Conservation (phyloP, 352 stramenopile species). For the Phytophthora sp. region DNA sequence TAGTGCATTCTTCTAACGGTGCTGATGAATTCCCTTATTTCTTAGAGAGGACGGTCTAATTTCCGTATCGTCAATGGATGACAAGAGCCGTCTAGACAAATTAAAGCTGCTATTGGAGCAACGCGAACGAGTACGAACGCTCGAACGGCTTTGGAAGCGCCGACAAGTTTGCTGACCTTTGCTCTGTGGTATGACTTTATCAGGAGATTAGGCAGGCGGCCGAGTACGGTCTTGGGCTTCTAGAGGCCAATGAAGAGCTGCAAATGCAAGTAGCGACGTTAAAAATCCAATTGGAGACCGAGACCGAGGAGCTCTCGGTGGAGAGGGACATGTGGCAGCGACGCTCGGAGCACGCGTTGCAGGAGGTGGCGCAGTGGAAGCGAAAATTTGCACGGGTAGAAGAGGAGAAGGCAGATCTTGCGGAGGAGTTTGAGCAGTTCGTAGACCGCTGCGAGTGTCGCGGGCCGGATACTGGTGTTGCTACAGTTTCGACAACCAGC, state of each 20-base stretch:
- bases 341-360: conserved; percentile 60
- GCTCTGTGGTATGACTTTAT: conserved; percentile 2
- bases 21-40: too few relatives aligned
- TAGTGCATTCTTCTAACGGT: too few relatives aligned
- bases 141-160: too few relatives aligned
- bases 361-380: conserved; percentile 76
- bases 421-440: conserved; percentile 62
- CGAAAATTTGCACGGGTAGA: conserved; percentile 63
- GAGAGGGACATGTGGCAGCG: conserved; percentile 71
- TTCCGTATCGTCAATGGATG: conserved; percentile 46
- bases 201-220: conserved; percentile 80
- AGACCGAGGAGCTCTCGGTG: conserved; percentile 61
- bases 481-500: background rate
- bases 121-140: conserved; percentile 45
- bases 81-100: conserved; percentile 53
- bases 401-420: conserved; percentile 70
- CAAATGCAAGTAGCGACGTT: conserved; percentile 70
- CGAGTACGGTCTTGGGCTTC: conserved; percentile 77
- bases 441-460: conserved; percentile 48
- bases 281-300: conserved; percentile 75
- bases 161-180: conserved; percentile 3
- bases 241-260: conserved; percentile 83
- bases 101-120: conserved; percentile 51
- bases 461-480: conserved; percentile 1
- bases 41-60: conserved; percentile 69